Evolutionary conservation across 495 filamentous ascomycete genomes (phyloP), one percentile per base, ranked within the genome.

Genomic region (Penicillium lividum): DNA sequence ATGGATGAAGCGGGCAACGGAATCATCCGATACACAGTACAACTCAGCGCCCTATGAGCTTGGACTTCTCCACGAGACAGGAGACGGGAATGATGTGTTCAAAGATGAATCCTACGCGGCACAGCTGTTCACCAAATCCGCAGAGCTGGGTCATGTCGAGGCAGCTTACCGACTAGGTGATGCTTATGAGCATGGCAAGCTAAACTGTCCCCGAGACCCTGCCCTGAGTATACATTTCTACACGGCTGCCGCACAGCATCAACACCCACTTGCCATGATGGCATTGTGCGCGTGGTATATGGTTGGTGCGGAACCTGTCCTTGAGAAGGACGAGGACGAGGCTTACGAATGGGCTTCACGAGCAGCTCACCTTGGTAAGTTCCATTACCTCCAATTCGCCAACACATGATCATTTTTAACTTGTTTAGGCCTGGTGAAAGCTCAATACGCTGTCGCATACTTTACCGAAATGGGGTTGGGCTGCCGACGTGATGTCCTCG

Each of bases 381-480:
- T 54, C 38, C 33, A 6, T 40, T 4, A 0, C 13, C 11, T 18
- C 22, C 22, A 22, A 22, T 22, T 33, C 22, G 31, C 27, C 0
- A 16, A 7, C 4, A 16, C 15, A 34, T 3, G 25, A n/a, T 15
- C 18, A 36, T 45, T 16, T 25, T 13, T 55, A 61, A 63, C 65
- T 50, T 36, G n/a, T 1, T 36, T 59, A 96, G 94, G 89, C 38
- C 85, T 91, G 42, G 84, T 90, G 7, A 99, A 99, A 78, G 94
- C 94, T 5, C 84, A 98, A 71, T 99, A 98, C 62, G 91, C 95
- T 1, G 84, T 93, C 16, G 94, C 92, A 15, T 99, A 97, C 76
- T 99, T 99, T 73, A 97, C 91, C 8, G 94, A 99, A 74, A 96
- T 93, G 89, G 94, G 94, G 51, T 97, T 99, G 59, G 94, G 94